Evolutionary conservation across 306 rosid genomes (phyloP).

Genomic region (Psophocarpus tetragonolobus): DNA sequence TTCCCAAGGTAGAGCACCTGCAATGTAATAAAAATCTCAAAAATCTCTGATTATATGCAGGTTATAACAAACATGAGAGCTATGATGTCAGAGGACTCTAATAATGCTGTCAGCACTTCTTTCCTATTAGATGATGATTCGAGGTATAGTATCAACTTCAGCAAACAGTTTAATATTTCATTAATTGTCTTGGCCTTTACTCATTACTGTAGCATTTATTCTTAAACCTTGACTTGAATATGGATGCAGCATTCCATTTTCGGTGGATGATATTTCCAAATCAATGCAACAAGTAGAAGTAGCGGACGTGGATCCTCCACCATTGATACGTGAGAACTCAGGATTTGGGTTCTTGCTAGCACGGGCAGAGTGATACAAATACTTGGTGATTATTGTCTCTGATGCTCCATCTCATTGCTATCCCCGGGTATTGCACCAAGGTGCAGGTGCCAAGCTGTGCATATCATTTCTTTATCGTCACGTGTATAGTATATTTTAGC

Average conservation of each 20-base stretch:
- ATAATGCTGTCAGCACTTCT: conserved; percentile 93
- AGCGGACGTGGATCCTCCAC: conserved; percentile 93
- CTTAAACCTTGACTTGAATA: conserved; percentile 31
- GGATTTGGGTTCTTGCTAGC: conserved; percentile 93
- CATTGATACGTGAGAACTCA: conserved; percentile 93
- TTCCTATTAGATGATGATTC: conserved; percentile 98
- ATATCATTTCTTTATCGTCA: conserved; percentile 50
- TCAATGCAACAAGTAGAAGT: conserved; percentile 90
- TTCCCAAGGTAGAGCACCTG: conserved; percentile 8
- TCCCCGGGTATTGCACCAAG: conserved; percentile 42
- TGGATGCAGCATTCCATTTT: conserved; percentile 87
- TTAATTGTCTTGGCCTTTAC: neutral
- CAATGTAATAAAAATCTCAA: neutral
- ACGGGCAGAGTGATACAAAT: conserved; percentile 66
- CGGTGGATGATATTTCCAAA: conserved; percentile 97
- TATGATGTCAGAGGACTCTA: conserved; percentile 93
- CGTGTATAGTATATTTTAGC: conserved; percentile 65
- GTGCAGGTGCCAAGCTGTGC: conserved; percentile 69
- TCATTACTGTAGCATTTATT: neutral
- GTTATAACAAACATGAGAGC: conserved; percentile 89
- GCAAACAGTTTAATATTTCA: neutral
- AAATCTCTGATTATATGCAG: conserved; percentile 41
- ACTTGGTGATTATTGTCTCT: conserved; percentile 27
- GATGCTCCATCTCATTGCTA: conserved; percentile 33
- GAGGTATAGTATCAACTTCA: conserved; percentile 54